A percentile compares a stretch with the other conserved stretches of the same genome.
These are phyloP conservation scores for Arabidopsis hybrid DNA, from an alignment of 441 rosid genomes.

Conservation along the genomic window DNA sequence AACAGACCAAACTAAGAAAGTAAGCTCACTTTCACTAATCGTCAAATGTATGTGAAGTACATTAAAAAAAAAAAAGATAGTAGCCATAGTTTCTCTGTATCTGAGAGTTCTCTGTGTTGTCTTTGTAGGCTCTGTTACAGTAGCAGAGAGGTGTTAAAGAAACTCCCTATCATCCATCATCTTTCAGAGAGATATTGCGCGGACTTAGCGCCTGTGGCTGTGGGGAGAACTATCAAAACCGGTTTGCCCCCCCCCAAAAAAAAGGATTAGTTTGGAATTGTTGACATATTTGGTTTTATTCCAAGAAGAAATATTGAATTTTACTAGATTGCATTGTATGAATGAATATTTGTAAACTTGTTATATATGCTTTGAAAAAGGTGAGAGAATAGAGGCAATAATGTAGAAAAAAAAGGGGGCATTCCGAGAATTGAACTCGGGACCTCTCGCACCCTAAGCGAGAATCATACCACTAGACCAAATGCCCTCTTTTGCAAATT, in stretches of 20 bases:
- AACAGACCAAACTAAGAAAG: constrained; percentile 55
- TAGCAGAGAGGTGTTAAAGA: constrained; percentile 26
- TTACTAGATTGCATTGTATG: background rate
- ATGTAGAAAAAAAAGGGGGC: background rate
- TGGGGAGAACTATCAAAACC: background rate
- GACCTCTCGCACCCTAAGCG: constrained; percentile 84
- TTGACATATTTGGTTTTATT: background rate
- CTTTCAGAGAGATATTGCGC: constrained; percentile 2
- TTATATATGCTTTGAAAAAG: background rate
- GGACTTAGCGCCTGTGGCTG: constrained; percentile 7
- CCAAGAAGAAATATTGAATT: background rate
- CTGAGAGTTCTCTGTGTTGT: constrained; percentile 7
- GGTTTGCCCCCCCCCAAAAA: background rate
- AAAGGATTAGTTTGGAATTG: background rate
- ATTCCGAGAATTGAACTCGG: constrained; percentile 77
- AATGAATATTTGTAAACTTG: constrained; percentile 1
- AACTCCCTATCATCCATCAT: background rate
- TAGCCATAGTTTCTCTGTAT: background rate
- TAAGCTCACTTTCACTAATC: constrained; percentile 28
- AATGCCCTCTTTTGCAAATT: constrained; percentile 32
- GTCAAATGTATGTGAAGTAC: background rate
- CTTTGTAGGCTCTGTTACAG: constrained; percentile 43
- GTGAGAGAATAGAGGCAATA: too few relatives aligned
- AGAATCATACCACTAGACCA: constrained; percentile 96
- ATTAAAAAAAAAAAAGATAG: too few relatives aligned